Base-by-base conservation (phyloP, 2,329 filamentous ascomycete genomes). In the Fusarium agapanthi region DNA sequence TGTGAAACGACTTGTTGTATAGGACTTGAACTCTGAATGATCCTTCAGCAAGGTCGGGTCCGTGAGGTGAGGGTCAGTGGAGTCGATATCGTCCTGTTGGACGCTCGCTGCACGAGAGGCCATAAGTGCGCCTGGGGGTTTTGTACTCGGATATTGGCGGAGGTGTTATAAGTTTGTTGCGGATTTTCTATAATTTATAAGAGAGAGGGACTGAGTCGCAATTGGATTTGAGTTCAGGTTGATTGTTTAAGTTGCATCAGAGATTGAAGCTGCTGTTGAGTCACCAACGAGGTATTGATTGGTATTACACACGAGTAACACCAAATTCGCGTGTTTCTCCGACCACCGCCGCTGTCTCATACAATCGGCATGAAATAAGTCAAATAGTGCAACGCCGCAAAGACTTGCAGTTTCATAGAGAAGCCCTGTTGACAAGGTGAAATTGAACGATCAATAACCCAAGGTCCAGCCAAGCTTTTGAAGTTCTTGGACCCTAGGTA, bases 21-120 rank as follows among this genome's bases (percentile, higher is more conserved):
- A 97, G 10, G 90, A 87, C 77, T 88, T 88, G 75, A 92, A 87
- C 43, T 88, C 86, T 20, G 93, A 95, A 80, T 95, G 88, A 75
- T 95, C 92, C 80, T 88, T 92, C 67, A 98, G 86, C 18, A 98
- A 86, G n/a, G 90, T 87, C 35, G 95, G 94, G 77, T 98, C 95
- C 30, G 89, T 91, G 43, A 83, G 76, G 65, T 85, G 82, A 75
- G 89, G 79, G 74, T 84, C 80, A 48, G 78, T 77, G 55, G 78
- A 75, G 65, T 75, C 67, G 61, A 63, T 63, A 65, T 61, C 67
- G 53, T 75, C 73, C 74, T 65, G 73, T 35, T 74, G 65, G 48
- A 74, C 51, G 69, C 65, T 56, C 51, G 54, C 66, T 55, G 66
- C 69, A 66, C 69, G 60, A 61, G 71, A 74, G 56, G 72, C 68